A percentile compares a stretch with the other conserved stretches of the same genome.
These are phyloP conservation scores for Taiozyma sp. DNA, from an alignment of 1,139 yeast species.

Conservation along the genomic window DNA sequence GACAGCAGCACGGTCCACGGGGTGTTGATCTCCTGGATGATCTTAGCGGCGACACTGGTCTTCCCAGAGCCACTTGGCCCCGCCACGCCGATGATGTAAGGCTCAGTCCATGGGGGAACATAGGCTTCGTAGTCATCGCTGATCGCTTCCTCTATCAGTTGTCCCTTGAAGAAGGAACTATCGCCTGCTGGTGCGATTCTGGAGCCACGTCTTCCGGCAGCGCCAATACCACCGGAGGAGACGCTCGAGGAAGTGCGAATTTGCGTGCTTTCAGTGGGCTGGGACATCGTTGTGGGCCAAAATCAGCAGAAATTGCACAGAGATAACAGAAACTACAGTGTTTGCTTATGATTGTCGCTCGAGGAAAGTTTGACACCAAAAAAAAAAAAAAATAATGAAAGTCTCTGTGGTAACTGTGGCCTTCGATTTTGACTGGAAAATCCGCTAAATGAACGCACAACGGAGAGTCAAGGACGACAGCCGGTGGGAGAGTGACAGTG, in stretches of 20 bases:
- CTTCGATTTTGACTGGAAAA: background rate
- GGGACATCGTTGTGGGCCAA: background rate
- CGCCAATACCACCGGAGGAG: background rate
- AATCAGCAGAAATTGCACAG: background rate
- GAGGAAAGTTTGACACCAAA: background rate
- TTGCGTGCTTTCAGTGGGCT: background rate
- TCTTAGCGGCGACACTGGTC: conserved; percentile 83
- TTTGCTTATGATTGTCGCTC: background rate
- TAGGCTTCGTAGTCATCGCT: conserved; percentile 28
- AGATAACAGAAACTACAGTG: background rate
- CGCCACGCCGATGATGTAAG: conserved; percentile 91
- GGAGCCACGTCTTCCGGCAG: conserved; percentile 4
- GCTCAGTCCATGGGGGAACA: conserved; percentile 94
- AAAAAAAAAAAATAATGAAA: background rate
- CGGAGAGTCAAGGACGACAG: conserved; percentile 6
- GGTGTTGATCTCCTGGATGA: conserved; percentile 74
- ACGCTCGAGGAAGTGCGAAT: background rate
- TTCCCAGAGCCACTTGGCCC: conserved; percentile 96
- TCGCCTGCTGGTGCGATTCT: conserved; percentile 13
- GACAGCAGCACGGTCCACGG: conserved; percentile 97
- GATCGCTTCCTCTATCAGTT: conserved; percentile 1
- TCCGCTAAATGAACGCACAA: background rate
- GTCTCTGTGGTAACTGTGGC: background rate
- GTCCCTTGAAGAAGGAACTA: conserved; percentile 13
- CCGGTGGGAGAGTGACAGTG: conserved; percentile 23